Evolutionary conservation across 2,329 filamentous ascomycete species (phyloP).

Genomic region (Monosporascus sp.): DNA sequence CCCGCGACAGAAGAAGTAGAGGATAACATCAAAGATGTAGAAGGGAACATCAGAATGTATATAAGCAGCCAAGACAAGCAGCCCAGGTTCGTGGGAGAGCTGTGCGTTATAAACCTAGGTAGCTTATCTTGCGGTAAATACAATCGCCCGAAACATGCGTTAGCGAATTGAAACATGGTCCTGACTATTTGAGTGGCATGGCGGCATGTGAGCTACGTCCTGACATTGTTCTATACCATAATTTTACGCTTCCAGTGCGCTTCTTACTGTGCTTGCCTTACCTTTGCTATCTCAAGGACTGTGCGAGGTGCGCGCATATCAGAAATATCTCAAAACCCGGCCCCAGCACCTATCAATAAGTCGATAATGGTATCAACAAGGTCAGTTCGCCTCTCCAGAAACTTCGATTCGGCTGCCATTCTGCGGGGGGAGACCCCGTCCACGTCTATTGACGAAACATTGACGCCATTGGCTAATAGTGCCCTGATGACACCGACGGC

Average conservation of each 20-base stretch:
- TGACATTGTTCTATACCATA: not conserved
- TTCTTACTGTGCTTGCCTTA: not conserved
- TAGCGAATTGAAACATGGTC: not conserved
- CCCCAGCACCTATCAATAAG: not conserved
- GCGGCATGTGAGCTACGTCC: not conserved
- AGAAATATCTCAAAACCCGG: not conserved
- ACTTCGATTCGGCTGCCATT: not conserved
- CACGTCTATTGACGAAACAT: not conserved
- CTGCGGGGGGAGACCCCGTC: no score
- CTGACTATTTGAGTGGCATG: not conserved
- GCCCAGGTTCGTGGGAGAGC: not conserved
- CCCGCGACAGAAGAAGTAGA: not conserved
- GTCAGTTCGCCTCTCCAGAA: not conserved
- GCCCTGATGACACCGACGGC: constrained; percentile 1
- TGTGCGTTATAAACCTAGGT: not conserved
- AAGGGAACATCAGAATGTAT: not conserved
- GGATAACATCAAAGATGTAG: not conserved
- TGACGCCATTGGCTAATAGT: not conserved
- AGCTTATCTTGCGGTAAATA: not conserved
- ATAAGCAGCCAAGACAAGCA: not conserved
- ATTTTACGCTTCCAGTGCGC: not conserved
- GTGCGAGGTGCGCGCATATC: not conserved
- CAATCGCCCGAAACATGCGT: not conserved
- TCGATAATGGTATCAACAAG: not conserved
- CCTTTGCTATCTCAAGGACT: not conserved